Base-by-base conservation (phyloP, 345 rosid genomes). In the Hypericum androsaemum region DNA sequence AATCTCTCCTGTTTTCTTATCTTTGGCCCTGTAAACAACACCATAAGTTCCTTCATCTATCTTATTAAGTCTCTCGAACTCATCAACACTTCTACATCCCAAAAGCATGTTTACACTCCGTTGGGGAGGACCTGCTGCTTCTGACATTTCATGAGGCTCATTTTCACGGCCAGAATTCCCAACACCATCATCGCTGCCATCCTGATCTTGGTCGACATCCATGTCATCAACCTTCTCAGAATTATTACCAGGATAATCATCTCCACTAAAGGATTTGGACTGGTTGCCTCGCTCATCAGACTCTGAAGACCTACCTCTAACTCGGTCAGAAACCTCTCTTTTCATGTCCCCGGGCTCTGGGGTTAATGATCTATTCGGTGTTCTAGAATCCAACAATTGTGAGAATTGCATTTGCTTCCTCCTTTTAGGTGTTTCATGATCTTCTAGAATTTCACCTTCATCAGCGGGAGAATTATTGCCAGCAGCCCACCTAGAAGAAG, bases 31-130 rank as follows among this genome's bases (percentile, higher is more conserved):
- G 65, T 80, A 92, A 58, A 92, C 99, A 68, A 92, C 97, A 44
- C 99, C 99, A 71, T 92, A 92, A 55, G 99, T 92, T 14, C 99
- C 99, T 73, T 92, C 99, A 73, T 88, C 95, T 71, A 92, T 92
- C 77, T 85, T 92, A 69, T 92, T 92, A 57, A 92, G 74, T 70
- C 95, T 88, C 82, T 83, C 97, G 63, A 88, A 92, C 71, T 92
- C 99, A 28, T 92, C 95, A 65, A 92, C 99, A 69, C 94, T 85
- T 80, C 97, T 80, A 72, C 99, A 92, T 13, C 97, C 97, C 67
- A 68, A 80, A 67, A 92, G 95, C 99, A 86, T 92, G 78, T 81
- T 88, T 52, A 94, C 64, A 74, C 81, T 78, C 75, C 99, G 81
- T 64, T 74, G 77, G 22, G 87, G 87, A 59, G 66, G 77, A 69